Evolutionary conservation across 352 stramenopile genomes (phyloP), one percentile per base, ranked within the genome.

Genomic region (Globisporangium carolinianum): DNA sequence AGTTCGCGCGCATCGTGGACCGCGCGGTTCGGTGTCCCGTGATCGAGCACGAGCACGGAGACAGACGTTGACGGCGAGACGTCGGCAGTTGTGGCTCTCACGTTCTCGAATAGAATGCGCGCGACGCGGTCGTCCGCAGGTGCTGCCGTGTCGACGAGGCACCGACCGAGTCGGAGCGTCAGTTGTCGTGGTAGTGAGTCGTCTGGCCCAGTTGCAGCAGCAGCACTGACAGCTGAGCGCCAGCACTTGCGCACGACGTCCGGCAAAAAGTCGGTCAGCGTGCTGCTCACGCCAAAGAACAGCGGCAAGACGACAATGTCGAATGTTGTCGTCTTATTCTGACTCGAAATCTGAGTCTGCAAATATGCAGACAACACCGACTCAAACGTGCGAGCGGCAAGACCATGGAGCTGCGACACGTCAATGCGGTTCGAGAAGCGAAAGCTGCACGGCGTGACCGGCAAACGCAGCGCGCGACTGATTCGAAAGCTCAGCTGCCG

Each of bases 251-350:
- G 47, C 4, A 90, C 58, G 7, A 84, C 74, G 6, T 72, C 64
- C 0, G 86, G 83, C 9, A 94, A 57, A 49, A 89, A 94, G 15
- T 94, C 80, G 2, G 79, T 92, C 36, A 93, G 65, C 35, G 80
- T 91, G 43, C 65, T 59, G 62, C 80, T 93, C 55, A 76, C 84
- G 37, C 83, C 86, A 36, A 94, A 87, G 58, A 95, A 94, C 1
- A 92, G 61, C 2, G 86, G 86, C n/a, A 95, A 63, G 11, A 91
- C 60, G 6, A 92, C 55, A 9, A 91, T 61, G 15, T 76, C 50
- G 35, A 54, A 18, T 9, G 32, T 32, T 12, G 17, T 52, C 47
- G 6, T 35, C 6, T 9, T n/a, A 12, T 54, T 35, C 32, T 43
- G 32, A 8, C 5, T 45, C 1, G 12, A 8, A 15, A 7, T 49